Percentiles rank a stretch among this genome's conserved stretches.
phyloP scores from a whole-genome alignment of 768 basidiomycete genomes.

The Suillus variegatus region DNA sequence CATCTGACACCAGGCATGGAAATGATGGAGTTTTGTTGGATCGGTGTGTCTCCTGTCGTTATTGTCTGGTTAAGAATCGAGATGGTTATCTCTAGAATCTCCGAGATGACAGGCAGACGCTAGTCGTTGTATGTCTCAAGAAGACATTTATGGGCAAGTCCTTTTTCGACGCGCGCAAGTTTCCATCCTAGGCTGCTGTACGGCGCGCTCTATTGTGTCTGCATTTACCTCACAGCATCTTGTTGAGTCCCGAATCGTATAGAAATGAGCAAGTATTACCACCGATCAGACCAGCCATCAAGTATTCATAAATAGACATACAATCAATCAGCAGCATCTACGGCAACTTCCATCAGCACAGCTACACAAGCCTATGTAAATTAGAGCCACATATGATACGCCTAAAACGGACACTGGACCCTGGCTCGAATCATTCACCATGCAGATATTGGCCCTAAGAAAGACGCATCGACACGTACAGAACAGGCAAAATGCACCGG shows the following conservation, averaged over 20 bases:
- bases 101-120: slow-evolving; percentile 27
- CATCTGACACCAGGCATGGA: slow-evolving; percentile 33
- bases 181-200: slow-evolving; percentile 22
- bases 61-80: slow-evolving; percentile 16
- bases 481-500: slow-evolving; percentile 21
- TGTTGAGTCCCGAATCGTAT: slow-evolving; percentile 38
- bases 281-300: background rate
- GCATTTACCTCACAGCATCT: slow-evolving; percentile 26
- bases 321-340: background rate
- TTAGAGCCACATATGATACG: slow-evolving; percentile 6
- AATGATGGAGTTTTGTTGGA: slow-evolving; percentile 18
- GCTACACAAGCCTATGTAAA: background rate
- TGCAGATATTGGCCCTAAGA: background rate
- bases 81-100: slow-evolving; percentile 26
- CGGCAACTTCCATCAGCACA: background rate
- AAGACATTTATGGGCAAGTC: slow-evolving; percentile 20
- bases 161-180: slow-evolving; percentile 24
- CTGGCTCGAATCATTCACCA: background rate
- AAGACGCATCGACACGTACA: background rate
- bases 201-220: background rate
- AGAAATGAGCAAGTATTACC: background rate
- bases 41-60: slow-evolving; percentile 13
- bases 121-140: slow-evolving; percentile 27
- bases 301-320: background rate
- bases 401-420: background rate